Evolutionary conservation across 441 rosid species (phyloP).

Genomic region (Arabidopsis hybrid): DNA sequence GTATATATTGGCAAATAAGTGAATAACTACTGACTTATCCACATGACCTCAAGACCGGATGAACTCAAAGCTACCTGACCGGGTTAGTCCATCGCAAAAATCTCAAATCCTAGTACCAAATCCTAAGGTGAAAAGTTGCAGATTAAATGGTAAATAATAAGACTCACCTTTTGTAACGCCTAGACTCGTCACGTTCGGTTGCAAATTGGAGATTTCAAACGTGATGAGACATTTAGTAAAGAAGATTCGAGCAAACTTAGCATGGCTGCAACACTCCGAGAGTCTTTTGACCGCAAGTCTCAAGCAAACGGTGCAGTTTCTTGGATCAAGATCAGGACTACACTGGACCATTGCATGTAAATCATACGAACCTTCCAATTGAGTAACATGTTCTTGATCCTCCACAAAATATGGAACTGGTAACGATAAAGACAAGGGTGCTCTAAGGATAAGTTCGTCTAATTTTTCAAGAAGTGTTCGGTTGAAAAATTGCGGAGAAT

Average conservation of each 20-base stretch:
- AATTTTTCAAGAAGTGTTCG: constrained; percentile 9
- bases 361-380: background rate
- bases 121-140: background rate
- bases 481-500: constrained; percentile 4
- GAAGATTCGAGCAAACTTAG: background rate
- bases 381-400: background rate
- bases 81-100: background rate
- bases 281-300: constrained; percentile 10
- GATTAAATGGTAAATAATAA: background rate
- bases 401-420: constrained; percentile 3
- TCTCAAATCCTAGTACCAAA: background rate
- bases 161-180: constrained; percentile 4
- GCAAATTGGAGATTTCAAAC: constrained; percentile 8
- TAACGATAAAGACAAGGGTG: background rate
- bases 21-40: background rate
- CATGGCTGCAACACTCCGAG: constrained; percentile 5
- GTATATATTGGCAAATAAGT: background rate
- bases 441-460: background rate
- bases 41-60: background rate
- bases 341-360: constrained; percentile 27
- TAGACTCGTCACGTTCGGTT: background rate
- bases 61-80: background rate
- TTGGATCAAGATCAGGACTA: constrained; percentile 38
- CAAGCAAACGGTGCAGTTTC: constrained; percentile 32
- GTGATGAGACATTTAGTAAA: constrained; percentile 16